Evolutionary conservation across 495 filamentous ascomycete genomes (phyloP).

Genomic region (Lasiosphaeria hispida): DNA sequence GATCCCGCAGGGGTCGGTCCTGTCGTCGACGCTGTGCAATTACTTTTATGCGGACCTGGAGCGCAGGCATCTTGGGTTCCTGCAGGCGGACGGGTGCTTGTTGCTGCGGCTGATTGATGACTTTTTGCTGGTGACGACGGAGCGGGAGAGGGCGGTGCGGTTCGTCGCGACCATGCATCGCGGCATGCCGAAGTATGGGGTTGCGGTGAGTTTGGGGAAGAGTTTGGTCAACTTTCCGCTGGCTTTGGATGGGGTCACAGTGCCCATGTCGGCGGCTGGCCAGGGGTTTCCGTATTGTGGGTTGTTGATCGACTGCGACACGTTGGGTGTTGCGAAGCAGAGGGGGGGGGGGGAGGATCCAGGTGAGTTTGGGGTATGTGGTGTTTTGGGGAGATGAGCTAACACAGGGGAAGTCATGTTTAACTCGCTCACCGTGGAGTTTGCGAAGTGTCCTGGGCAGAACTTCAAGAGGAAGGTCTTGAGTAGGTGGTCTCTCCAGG

Average conservation of each 20-base stretch:
- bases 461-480: slow-evolving; percentile 79
- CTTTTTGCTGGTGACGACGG: slow-evolving; percentile 81
- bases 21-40: slow-evolving; percentile 86
- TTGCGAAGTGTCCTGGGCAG: slow-evolving; percentile 62
- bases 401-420: slow-evolving; percentile 31
- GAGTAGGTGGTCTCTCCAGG: slow-evolving; percentile 38
- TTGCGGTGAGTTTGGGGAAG: slow-evolving; percentile 73
- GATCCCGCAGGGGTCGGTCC: slow-evolving; percentile 87
- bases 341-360: slow-evolving; percentile 26
- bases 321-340: slow-evolving; percentile 61
- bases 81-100: slow-evolving; percentile 53
- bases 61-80: slow-evolving; percentile 61
- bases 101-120: slow-evolving; percentile 86
- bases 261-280: slow-evolving; percentile 49
- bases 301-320: slow-evolving; percentile 66
- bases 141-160: slow-evolving; percentile 56
- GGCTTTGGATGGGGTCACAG: slow-evolving; percentile 50
- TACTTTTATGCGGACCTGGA: slow-evolving; percentile 93
- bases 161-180: slow-evolving; percentile 79
- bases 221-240: slow-evolving; percentile 82
- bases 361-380: slow-evolving; percentile 15
- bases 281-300: slow-evolving; percentile 84
- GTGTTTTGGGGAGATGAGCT: background rate
- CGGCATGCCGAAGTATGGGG: slow-evolving; percentile 75
- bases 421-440: slow-evolving; percentile 77